Base-by-base conservation (phyloP, 768 basidiomycete genomes). In the Tricholoma sp. region DNA sequence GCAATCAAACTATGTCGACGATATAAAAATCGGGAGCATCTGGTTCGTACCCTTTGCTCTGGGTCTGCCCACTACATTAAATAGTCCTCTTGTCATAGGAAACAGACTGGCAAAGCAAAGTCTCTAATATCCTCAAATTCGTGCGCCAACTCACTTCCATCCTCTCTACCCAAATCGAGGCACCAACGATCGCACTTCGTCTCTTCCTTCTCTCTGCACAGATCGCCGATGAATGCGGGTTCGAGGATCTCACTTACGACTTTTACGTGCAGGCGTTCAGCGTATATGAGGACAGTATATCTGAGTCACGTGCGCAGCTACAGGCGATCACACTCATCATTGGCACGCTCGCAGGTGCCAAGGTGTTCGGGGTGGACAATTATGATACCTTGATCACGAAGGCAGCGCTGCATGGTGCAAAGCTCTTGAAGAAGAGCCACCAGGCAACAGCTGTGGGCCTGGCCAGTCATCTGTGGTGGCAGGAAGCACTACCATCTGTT, bases 401-500 rank as follows among this genome's bases (percentile, higher is more conserved):
- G 73, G 97, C 96, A n/a, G 96, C 96, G 5, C 74, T 98, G 61
- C 97, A 99, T 70, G 94, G 93, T 4, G 91, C 94, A 29, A 96
- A 96, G 73, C 73, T 98, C 61, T 71, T 99, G 71, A 99, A 99
- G 82, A 98, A 99, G 80, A 93, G 93, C 11, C 96, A 98, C 71
- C 97, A 98, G 72, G 89, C 95, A 11, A 91, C 87, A 8, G 97
- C 96, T 4, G 97, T 98, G 19, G 86, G 90, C 50, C 78, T 94
- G 29, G 97, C 97, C 7, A 97, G 94, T 69, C 97, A 99, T 73
- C 74, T 99, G 63, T 99, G 96, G 96, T 99, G 95, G 95, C 97
- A 98, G 69, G 89, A 89, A 60, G 77, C 83, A 22, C 71, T 79
- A 1, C 61, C 73, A 19, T 61, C 72, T 55, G 41, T 58, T 43